These are phyloP conservation scores for Huntiella abstrusa DNA, from an alignment of 2,329 filamentous ascomycete genomes.

Conservation along the genomic window DNA sequence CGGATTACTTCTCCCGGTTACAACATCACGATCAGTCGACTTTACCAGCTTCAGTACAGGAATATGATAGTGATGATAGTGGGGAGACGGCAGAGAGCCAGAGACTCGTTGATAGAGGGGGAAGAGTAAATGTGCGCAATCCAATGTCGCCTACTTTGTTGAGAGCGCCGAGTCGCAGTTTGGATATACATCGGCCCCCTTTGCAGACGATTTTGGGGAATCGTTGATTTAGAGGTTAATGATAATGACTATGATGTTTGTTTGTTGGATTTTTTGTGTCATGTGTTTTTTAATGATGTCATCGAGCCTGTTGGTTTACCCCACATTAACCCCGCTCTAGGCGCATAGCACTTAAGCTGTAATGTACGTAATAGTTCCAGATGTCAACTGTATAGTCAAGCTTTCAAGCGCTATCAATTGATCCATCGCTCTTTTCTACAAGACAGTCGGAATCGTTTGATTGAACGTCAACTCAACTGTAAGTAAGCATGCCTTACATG, in stretches of 20 bases:
- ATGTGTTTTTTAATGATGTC: not conserved
- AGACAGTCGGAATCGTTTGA: too few relatives aligned
- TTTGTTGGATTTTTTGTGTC: not conserved
- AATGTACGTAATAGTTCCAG: too few relatives aligned
- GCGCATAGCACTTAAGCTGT: too few relatives aligned
- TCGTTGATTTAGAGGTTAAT: conserved; percentile 13
- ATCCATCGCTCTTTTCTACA: too few relatives aligned
- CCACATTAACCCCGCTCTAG: too few relatives aligned
- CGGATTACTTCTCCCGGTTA: conserved; percentile 73
- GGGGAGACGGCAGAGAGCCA: conserved; percentile 24
- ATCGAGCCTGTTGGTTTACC: too few relatives aligned
- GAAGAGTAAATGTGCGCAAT: conserved; percentile 38
- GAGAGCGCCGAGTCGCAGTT: conserved; percentile 34
- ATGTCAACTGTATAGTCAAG: too few relatives aligned
- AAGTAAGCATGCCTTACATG: too few relatives aligned
- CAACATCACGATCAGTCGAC: conserved; percentile 43
- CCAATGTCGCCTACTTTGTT: conserved; percentile 35
- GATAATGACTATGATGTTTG: not conserved
- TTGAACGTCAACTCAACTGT: too few relatives aligned
- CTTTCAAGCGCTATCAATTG: too few relatives aligned
- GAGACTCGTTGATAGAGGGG: conserved; percentile 30
- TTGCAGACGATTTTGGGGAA: conserved; percentile 18
- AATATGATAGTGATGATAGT: conserved; percentile 17
- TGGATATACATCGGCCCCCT: conserved; percentile 32
- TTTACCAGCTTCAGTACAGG: conserved; percentile 17